phyloP scores from a whole-genome alignment of 768 basidiomycete species.

The Lepiota venenata region DNA sequence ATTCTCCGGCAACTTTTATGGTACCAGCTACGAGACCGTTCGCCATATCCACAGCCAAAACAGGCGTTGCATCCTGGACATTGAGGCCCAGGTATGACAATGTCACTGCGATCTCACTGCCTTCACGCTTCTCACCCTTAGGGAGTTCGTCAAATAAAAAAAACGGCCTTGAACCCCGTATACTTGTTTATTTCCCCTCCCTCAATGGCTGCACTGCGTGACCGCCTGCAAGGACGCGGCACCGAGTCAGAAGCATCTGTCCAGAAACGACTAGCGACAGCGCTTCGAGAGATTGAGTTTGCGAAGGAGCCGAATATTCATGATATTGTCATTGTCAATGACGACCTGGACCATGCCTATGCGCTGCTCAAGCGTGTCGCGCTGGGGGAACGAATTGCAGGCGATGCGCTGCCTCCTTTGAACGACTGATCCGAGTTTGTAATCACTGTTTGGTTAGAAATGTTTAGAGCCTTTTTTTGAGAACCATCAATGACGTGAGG shows the following conservation, averaged over 20 bases:
- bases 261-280: conserved; percentile 71
- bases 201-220: conserved; percentile 61
- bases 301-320: conserved; percentile 74
- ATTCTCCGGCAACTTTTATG: conserved; percentile 91
- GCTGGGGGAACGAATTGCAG: conserved; percentile 56
- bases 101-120: background rate
- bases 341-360: conserved; percentile 83
- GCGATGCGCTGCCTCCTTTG: conserved; percentile 66
- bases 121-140: conserved; percentile 28
- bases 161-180: conserved; percentile 76
- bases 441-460: background rate
- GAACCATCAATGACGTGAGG: background rate
- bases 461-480: too few relatives aligned
- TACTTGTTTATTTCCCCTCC: conserved; percentile 94
- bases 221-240: conserved; percentile 73
- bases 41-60: conserved; percentile 62
- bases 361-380: conserved; percentile 72
- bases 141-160: conserved; percentile 92
- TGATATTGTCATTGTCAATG: conserved; percentile 88
- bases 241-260: conserved; percentile 79
- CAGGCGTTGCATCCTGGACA: conserved; percentile 88
- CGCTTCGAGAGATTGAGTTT: conserved; percentile 78
- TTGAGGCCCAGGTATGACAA: conserved; percentile 82
- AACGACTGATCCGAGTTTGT: conserved; percentile 38
- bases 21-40: conserved; percentile 84